Percentiles rank a stretch among this genome's conserved stretches.
phyloP scores from a whole-genome alignment of 805 yeast genomes.

The Debaryomyces prosopidis region DNA sequence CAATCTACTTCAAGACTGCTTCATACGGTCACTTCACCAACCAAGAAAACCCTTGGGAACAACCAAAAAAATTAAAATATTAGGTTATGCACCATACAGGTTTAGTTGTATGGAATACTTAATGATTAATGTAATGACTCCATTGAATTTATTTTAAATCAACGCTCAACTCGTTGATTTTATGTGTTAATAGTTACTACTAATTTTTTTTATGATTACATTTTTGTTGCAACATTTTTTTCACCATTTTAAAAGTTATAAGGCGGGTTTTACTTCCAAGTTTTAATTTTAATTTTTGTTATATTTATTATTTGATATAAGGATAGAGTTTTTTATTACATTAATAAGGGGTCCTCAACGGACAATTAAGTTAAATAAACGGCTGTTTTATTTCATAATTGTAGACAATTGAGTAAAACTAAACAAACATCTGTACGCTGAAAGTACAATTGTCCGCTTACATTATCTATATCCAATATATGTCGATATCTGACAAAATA shows the following conservation, averaged over 20 bases:
- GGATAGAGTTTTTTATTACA: constrained; percentile 44
- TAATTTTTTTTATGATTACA: constrained; percentile 10
- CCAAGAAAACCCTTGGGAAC: constrained; percentile 98
- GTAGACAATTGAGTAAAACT: background rate
- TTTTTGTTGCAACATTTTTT: constrained; percentile 14
- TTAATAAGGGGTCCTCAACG: constrained; percentile 54
- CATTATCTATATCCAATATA: too few relatives aligned
- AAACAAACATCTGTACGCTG: too few relatives aligned
- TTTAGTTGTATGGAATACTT: constrained; percentile 17
- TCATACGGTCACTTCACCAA: constrained; percentile 99
- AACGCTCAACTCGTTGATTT: constrained; percentile 51
- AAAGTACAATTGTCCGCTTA: too few relatives aligned
- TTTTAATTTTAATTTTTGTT: constrained; percentile 21
- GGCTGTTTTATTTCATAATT: constrained; percentile 2
- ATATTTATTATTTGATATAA: constrained; percentile 12
- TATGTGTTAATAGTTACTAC: constrained; percentile 10
- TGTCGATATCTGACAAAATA: too few relatives aligned
- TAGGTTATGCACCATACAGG: constrained; percentile 29
- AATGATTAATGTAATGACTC: constrained; percentile 48
- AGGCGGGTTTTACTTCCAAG: constrained; percentile 11
- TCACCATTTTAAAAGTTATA: constrained; percentile 7
- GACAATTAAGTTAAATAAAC: constrained; percentile 34
- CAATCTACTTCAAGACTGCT: constrained; percentile 98
- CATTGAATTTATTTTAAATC: constrained; percentile 15
- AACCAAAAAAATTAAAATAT: constrained; percentile 76